Conservation (phyloP, 371 early-diverging fungal species). For the Lichtheimia corymbifera region DNA sequence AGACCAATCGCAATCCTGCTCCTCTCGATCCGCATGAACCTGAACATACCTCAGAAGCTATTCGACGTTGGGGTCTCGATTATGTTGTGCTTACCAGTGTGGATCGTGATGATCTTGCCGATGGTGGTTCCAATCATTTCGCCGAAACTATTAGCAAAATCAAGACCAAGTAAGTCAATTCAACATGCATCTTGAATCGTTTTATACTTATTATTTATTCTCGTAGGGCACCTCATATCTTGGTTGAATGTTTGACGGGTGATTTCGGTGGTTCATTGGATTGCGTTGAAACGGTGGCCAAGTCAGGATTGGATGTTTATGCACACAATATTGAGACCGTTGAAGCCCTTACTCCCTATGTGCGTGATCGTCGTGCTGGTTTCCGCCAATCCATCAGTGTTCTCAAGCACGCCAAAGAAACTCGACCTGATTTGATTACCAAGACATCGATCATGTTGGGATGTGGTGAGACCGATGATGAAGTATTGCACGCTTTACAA, state of each 20-base stretch:
- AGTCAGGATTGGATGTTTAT: conserved; percentile 94
- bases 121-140: conserved; percentile 95
- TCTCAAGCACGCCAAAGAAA: conserved; percentile 84
- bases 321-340: conserved; percentile 99
- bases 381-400: conserved; percentile 92
- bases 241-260: conserved; percentile 96
- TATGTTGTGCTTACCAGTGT: conserved; percentile 97
- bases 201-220: background rate
- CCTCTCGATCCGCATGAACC: conserved; percentile 94
- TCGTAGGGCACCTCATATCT: conserved; percentile 82
- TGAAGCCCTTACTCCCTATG: conserved; percentile 85
- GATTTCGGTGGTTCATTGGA: conserved; percentile 89
- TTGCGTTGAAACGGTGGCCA: conserved; percentile 80
- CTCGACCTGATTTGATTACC: conserved; percentile 81
- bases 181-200: too few relatives aligned
- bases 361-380: conserved; percentile 93
- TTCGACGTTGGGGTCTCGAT: conserved; percentile 95
- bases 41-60: conserved; percentile 92
- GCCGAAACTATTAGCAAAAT: conserved; percentile 87
- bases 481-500: conserved; percentile 86
- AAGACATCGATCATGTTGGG: conserved; percentile 98
- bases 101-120: conserved; percentile 94
- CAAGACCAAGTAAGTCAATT: conserved; percentile 69
- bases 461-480: conserved; percentile 93
- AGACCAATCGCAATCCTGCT: conserved; percentile 88